Base-by-base conservation (phyloP, 805 yeast species). In the Peterozyma toletana region DNA sequence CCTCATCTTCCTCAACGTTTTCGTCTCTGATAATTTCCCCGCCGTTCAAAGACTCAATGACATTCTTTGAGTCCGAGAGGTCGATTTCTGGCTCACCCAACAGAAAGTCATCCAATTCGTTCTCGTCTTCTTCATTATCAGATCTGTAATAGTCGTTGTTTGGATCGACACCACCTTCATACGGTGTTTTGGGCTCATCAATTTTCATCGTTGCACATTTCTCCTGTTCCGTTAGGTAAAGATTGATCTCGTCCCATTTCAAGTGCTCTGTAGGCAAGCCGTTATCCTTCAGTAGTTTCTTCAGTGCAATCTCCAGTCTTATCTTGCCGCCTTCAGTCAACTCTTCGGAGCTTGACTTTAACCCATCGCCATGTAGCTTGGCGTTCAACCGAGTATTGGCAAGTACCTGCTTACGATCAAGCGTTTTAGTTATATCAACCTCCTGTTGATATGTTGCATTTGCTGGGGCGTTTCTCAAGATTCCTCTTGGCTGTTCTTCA, bases 181-280 rank as follows among this genome's bases (percentile, higher is more conserved):
- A 90, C 5, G 97, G 97, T 1, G 97, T 90, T 68, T 90, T 90
- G 17, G 97, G 97, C 60, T 90, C 97, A 56, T 87, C 95, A 37
- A 90, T 87, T 53, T 81, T 80, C 88, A 83, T 82, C 29, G 86
- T 82, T 17, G 88, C 76, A 10, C 73, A 62, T 60, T 78, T 78
- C 52, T 83, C 86, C 58, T 78, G 85, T 57, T 89, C 95, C 3
- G 86, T 74, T n/a, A 75, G 59, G 41, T 73, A 76, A 43, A 90
- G 62, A 55, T 90, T 90, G 48, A 80, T 68, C 51, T 86, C 90
- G 58, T 90, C 95, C 96, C 96, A 90, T 57, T 80, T 74, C 52
- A 88, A 69, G 50, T 76, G 83, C 30, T 68, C 75, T 17, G 54
- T 62, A 13, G 41, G 51, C 15, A 50, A 59, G 30, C 55, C 65